Evolutionary conservation across 1,284 basidiomycete species (phyloP).

Genomic region (Marasmius fiardii): DNA sequence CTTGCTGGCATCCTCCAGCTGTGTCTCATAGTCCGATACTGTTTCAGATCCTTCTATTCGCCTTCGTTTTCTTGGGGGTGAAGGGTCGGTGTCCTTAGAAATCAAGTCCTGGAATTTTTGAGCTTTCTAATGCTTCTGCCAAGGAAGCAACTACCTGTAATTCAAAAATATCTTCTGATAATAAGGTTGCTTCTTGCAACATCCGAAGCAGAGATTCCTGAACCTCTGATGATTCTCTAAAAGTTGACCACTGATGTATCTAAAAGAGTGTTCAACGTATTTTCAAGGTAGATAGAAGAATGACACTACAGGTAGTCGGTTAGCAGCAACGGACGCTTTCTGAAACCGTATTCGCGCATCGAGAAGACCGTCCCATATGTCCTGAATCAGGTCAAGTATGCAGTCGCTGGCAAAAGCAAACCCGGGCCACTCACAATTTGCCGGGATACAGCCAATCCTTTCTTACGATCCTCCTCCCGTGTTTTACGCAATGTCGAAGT

Average conservation of each 20-base stretch:
- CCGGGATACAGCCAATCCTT: conserved; percentile 78
- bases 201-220: conserved; percentile 41
- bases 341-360: conserved; percentile 89
- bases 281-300: conserved; percentile 5
- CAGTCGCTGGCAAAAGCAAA: conserved; percentile 5
- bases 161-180: conserved; percentile 66
- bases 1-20: conserved; percentile 42
- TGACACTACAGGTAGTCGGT: conserved; percentile 50
- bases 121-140: conserved; percentile 5
- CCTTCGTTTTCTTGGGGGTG: conserved; percentile 60
- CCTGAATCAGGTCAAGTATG: conserved; percentile 38
- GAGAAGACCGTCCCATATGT: conserved; percentile 80
- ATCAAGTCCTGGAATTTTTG: conserved; percentile 34
- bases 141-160: conserved; percentile 53
- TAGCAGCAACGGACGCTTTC: conserved; percentile 67
- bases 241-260: conserved; percentile 31
- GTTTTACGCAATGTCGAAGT: conserved; percentile 52
- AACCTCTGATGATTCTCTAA: conserved; percentile 29
- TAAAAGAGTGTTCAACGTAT: conserved; percentile 17
- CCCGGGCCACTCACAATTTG: conserved; percentile 71
- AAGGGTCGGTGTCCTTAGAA: conserved; percentile 43
- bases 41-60: conserved; percentile 34
- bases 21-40: conserved; percentile 32
- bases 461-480: conserved; percentile 62
- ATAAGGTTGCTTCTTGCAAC: conserved; percentile 52